Evolutionary conservation across 176 grass and related monocot species (phyloP), one percentile per base, ranked within the genome.

Genomic region (Oryza australiensis): DNA sequence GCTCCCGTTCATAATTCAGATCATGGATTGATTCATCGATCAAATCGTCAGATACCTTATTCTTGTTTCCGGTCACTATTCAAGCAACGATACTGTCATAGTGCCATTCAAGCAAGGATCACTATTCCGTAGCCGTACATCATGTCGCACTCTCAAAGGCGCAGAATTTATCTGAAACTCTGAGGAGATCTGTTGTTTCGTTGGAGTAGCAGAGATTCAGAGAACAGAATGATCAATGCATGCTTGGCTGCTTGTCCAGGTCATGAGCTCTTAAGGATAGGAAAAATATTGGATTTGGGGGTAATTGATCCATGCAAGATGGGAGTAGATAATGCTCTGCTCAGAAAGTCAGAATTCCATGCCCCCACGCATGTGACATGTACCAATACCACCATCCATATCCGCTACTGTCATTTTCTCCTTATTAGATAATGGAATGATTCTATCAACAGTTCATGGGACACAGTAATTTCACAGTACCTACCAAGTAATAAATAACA

Each of bases 281-380:
- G 68, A 51, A 64, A 75, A 68, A 68, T 62, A 32, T 74, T 45
- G 46, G 45, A 60, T 24, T 60, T 10, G 55, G 60, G n/a, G 16
- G 23, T 62, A 15, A 45, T 83, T 15, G 16, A 72, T 9, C 4
- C 65, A 40, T 57, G 55, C 22, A 60, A 75, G 10, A 27, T 42
- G 26, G 13, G 16, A 22, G 64, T 38, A 29, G n/a, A 86, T 74
- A 73, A 66, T 29, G 49, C 26, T 27, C 24, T 18, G 70, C 12
- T 68, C 77, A 55, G 30, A n/a, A n/a, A 12, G 33, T 30, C 26
- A 83, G 37, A 27, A 59, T 24, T 3, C 28, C 28, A 23, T 13
- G 45, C 51, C 53, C 64, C 72, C 26, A 64, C 53, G n/a, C 80
- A 83, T 65, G 80, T 66, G 86, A 71, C 60, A 55, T 78, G 73